Evolutionary conservation across 441 rosid genomes (phyloP).

Genomic region (Corymbia calophylla): DNA sequence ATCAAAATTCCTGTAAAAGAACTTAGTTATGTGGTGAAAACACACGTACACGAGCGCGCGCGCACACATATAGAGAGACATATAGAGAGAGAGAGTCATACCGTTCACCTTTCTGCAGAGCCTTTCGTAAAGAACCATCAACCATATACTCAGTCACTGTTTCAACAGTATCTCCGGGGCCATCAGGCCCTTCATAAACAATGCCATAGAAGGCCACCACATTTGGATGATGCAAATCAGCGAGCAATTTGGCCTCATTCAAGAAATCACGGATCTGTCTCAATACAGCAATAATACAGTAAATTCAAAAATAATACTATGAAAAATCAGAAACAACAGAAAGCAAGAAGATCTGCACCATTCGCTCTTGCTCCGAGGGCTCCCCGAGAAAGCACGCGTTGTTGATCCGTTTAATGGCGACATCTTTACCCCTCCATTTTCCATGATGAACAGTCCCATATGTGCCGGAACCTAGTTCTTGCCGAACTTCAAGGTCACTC

Average conservation of each 20-base stretch:
- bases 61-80: too few species aligned
- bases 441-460: slow-evolving; percentile 6
- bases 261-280: slow-evolving; percentile 56
- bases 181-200: slow-evolving; percentile 31
- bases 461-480: slow-evolving; percentile 7
- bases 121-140: slow-evolving; percentile 57
- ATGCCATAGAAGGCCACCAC: slow-evolving; percentile 71
- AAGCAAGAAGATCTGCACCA: slow-evolving; percentile 6
- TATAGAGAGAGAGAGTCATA: background rate
- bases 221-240: slow-evolving; percentile 70
- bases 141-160: slow-evolving; percentile 74
- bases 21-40: background rate
- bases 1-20: slow-evolving; percentile 37
- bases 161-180: slow-evolving; percentile 56
- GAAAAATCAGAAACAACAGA: background rate
- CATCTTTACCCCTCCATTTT: slow-evolving; percentile 11
- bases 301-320: background rate
- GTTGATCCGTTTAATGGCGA: slow-evolving; percentile 8
- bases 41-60: rapidly evolving
- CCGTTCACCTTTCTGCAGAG: slow-evolving; percentile 62
- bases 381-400: background rate
- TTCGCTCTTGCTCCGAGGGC: slow-evolving; percentile 4
- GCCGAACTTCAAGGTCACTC: slow-evolving; percentile 3
- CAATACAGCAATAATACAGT: background rate
- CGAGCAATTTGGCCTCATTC: slow-evolving; percentile 63